These are phyloP conservation scores for Acrasis kona DNA, from an alignment of 78 protist species.

Conservation along the genomic window DNA sequence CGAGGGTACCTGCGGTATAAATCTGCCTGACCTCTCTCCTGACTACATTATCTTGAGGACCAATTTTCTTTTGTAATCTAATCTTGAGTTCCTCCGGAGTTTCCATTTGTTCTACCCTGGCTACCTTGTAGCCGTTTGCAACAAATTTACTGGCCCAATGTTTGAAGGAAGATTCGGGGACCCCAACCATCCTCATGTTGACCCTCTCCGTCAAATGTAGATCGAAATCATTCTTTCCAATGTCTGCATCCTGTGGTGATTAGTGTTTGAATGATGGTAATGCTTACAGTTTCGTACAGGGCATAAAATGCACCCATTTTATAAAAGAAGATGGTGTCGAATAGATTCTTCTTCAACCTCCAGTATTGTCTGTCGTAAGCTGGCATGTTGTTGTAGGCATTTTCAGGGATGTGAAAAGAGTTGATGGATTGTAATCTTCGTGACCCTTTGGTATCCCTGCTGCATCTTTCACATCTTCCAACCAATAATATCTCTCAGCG, in stretches of 20 bases:
- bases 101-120: slow-evolving; percentile 26
- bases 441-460: too few relatives aligned
- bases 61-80: neutral
- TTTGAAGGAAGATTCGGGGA: slow-evolving; percentile 53
- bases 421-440: too few relatives aligned
- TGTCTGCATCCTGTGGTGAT: slow-evolving; percentile 82
- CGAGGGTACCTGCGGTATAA: slow-evolving; percentile 13
- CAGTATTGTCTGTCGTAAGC: slow-evolving; percentile 87
- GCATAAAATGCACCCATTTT: slow-evolving; percentile 88
- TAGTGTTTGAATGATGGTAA: slow-evolving; percentile 79
- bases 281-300: slow-evolving; percentile 81
- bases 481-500: too few relatives aligned
- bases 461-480: too few relatives aligned
- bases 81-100: slow-evolving; percentile 3
- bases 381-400: too few relatives aligned
- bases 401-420: too few relatives aligned
- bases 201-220: slow-evolving; percentile 54
- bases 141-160: slow-evolving; percentile 63
- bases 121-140: slow-evolving; percentile 23
- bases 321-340: slow-evolving; percentile 67
- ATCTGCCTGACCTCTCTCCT: slow-evolving; percentile 3
- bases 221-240: slow-evolving; percentile 55
- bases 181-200: slow-evolving; percentile 62
- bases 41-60: neutral
- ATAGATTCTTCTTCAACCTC: slow-evolving; percentile 60